These are phyloP conservation scores for Leucocoprinus leucothites DNA, from an alignment of 768 basidiomycete species.

Conservation along the genomic window DNA sequence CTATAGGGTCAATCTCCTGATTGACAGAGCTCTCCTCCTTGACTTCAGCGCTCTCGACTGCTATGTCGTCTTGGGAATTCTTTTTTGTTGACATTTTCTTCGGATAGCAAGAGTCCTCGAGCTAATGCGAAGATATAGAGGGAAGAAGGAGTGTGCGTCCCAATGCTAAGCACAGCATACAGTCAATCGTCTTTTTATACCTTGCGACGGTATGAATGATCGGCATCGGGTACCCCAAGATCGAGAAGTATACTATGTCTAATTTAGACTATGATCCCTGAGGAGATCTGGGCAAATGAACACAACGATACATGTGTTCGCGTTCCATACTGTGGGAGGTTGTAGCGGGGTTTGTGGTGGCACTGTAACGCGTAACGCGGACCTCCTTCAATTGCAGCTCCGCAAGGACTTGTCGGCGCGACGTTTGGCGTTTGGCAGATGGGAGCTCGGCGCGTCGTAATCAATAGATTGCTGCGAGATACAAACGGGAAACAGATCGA, in stretches of 20 bases:
- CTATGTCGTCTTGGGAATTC: background rate
- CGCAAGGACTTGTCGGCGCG: background rate
- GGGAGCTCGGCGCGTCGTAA: too few relatives aligned
- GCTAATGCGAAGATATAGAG: background rate
- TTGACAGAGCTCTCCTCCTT: background rate
- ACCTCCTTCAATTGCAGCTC: too few relatives aligned
- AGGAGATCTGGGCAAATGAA: background rate
- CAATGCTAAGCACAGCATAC: too few relatives aligned
- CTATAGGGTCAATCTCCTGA: constrained; percentile 26
- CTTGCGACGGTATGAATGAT: background rate
- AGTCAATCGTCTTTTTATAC: background rate
- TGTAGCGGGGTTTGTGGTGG: background rate
- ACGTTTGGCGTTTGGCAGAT: background rate
- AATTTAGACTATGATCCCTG: background rate
- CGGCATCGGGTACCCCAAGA: background rate
- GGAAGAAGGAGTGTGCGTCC: background rate
- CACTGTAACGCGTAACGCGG: too few relatives aligned
- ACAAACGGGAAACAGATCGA: too few relatives aligned
- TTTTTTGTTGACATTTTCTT: background rate
- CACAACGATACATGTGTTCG: background rate
- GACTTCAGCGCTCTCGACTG: constrained; percentile 5
- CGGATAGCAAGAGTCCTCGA: background rate
- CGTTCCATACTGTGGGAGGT: background rate
- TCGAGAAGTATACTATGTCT: background rate
- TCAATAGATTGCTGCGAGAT: too few relatives aligned